These are phyloP conservation scores for Saccharomycopsis schoenii DNA, from an alignment of 805 yeast genomes.

Conservation along the genomic window DNA sequence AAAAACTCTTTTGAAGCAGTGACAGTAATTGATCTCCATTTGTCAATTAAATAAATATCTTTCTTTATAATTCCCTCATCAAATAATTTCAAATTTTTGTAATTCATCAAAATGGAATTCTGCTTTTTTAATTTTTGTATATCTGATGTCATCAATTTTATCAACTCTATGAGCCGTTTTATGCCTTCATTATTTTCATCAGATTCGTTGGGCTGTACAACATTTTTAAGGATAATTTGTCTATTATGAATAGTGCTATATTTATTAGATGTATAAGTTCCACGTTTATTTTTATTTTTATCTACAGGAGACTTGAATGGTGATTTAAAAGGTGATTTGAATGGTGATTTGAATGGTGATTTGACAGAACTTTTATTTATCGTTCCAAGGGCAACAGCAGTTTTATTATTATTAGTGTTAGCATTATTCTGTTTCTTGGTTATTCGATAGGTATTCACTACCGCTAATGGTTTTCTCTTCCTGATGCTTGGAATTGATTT, in stretches of 20 bases:
- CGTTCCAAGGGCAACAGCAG: not conserved
- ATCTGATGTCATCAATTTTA: not conserved
- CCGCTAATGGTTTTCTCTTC: not conserved
- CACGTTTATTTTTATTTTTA: not conserved
- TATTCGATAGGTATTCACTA: not conserved
- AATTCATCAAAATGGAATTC: conserved; percentile 5
- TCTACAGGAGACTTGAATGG: conserved; percentile 7
- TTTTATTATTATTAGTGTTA: not conserved
- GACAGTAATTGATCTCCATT: conserved; percentile 10
- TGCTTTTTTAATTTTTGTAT: conserved; percentile 5
- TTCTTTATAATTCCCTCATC: not conserved
- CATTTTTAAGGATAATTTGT: not conserved
- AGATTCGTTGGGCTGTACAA: not conserved
- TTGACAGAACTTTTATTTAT: not conserved
- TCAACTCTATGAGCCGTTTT: not conserved
- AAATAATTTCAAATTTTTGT: conserved; percentile 8
- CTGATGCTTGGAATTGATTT: not conserved
- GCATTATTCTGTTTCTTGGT: not conserved
- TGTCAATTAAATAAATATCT: conserved; percentile 9
- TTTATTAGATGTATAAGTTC: not conserved
- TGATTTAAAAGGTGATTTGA: conserved; percentile 8
- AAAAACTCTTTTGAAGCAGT: conserved; percentile 4
- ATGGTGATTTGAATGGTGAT: conserved; percentile 12
- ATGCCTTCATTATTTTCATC: not conserved
- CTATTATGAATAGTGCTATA: not conserved